phyloP scores from a whole-genome alignment of 495 filamentous ascomycete genomes.

The Poronia punctata region DNA sequence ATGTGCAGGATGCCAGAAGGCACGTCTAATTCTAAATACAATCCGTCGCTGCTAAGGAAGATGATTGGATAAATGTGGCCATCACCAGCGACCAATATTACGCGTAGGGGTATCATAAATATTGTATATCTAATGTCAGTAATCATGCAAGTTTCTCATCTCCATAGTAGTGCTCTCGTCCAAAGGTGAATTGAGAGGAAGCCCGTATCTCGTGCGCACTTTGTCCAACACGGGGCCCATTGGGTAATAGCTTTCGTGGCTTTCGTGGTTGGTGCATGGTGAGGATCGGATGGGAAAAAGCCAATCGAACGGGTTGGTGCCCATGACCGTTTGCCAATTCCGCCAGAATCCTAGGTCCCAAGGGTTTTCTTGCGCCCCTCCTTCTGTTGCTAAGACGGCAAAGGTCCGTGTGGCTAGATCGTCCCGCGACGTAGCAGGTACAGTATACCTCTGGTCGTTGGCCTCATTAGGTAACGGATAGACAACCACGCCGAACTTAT shows the following conservation, averaged over 20 bases:
- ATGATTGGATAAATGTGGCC: too few relatives aligned
- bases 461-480: conserved; percentile 31
- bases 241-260: conserved; percentile 40
- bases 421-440: conserved; percentile 26
- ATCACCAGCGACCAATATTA: too few relatives aligned
- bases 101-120: conserved; percentile 17
- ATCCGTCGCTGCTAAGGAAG: neutral
- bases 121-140: neutral
- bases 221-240: conserved; percentile 36
- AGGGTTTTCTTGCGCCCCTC: conserved; percentile 66
- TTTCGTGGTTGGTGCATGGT: conserved; percentile 50
- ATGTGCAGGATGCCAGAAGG: too few relatives aligned
- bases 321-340: conserved; percentile 74
- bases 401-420: conserved; percentile 54
- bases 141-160: conserved; percentile 19
- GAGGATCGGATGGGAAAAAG: conserved; percentile 61
- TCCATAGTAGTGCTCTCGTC: conserved; percentile 16
- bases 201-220: conserved; percentile 29
- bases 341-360: conserved; percentile 60
- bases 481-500: conserved; percentile 31
- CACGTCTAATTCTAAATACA: too few relatives aligned
- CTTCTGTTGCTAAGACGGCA: conserved; percentile 63
- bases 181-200: conserved; percentile 21
- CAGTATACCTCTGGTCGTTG: neutral
- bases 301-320: conserved; percentile 62